Evolutionary conservation across 2,329 filamentous ascomycete genomes (phyloP), one percentile per base, ranked within the genome.

Genomic region (Decorospora gaudefroyi): DNA sequence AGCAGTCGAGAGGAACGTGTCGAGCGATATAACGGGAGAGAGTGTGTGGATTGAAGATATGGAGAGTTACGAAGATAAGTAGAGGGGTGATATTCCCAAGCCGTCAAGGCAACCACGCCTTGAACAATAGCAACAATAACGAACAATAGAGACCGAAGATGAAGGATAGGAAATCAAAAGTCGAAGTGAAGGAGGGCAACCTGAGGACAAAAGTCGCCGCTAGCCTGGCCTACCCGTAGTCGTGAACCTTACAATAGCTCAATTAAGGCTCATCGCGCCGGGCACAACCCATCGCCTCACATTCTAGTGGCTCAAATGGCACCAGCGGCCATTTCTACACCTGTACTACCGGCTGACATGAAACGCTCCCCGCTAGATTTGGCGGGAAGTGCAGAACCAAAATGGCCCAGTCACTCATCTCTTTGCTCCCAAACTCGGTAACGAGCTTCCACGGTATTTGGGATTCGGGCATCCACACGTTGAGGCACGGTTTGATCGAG

Each of bases 111-210:
- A 54, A 51, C n/a, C 51, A 68, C 49, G 42, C 50, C 57, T 52
- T 54, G 55, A 30, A 65, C 69, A 74, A 71, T 68, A 70, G 59
- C 54, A 68, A 59, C 59, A 63, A 68, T 60, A 59, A 54, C 44
- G 47, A 55, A 68, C 61, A 64, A 68, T 61, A 61, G 51, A 51
- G 57, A 61, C 28, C 46, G 48, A 58, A 58, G 51, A 49, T 53
- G 52, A 57, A 49, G 45, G 49, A 45, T 40, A 49, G 42, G 34
- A 51, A 47, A n/a, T 31, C 19, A 34, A 45, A 28, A 37, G 11
- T 38, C 44, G 19, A 61, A 42, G 50, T 59, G 53, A 62, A 57
- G 49, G 40, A 40, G 51, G 46, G 33, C 18, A 50, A 46, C 43
- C 46, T 54, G 31, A 56, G 51, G 46, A 56, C 49, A 39, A 59